These are phyloP conservation scores for Vaccinium vitisidaea DNA, from an alignment of 148 eudicot genomes.

Conservation along the genomic window DNA sequence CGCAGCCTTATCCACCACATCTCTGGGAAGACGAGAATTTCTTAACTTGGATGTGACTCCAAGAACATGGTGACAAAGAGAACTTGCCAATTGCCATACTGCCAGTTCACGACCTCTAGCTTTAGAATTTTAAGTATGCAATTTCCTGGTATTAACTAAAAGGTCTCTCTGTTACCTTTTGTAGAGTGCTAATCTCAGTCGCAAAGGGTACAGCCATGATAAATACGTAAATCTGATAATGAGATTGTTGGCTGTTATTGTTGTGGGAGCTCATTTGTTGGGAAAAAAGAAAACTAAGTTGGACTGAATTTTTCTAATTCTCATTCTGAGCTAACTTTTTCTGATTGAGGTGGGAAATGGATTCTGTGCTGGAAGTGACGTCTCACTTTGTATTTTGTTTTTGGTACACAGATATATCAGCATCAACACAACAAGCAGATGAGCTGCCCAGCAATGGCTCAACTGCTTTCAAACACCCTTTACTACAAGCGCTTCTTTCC, in stretches of 20 bases:
- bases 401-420: slow-evolving; percentile 64
- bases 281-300: not conserved
- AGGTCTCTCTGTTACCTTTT: not conserved
- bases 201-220: too few relatives aligned
- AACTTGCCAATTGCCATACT: not conserved
- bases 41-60: not conserved
- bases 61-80: not conserved
- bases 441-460: slow-evolving; percentile 99
- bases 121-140: not conserved
- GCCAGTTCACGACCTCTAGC: not conserved
- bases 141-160: not conserved
- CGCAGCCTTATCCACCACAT: not conserved
- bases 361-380: slow-evolving; percentile 6
- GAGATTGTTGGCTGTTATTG: not conserved
- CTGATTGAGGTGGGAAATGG: slow-evolving; percentile 4
- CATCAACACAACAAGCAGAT: slow-evolving; percentile 98
- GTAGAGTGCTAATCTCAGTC: not conserved
- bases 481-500: slow-evolving; percentile 98
- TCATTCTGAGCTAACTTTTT: not conserved
- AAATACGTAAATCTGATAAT: not conserved
- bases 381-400: not conserved
- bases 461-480: slow-evolving; percentile 94
- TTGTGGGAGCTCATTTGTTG: not conserved
- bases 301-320: not conserved
- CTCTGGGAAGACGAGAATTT: not conserved